Base-by-base conservation (phyloP, 1,284 basidiomycete species). In the Trichosporon sp. region DNA sequence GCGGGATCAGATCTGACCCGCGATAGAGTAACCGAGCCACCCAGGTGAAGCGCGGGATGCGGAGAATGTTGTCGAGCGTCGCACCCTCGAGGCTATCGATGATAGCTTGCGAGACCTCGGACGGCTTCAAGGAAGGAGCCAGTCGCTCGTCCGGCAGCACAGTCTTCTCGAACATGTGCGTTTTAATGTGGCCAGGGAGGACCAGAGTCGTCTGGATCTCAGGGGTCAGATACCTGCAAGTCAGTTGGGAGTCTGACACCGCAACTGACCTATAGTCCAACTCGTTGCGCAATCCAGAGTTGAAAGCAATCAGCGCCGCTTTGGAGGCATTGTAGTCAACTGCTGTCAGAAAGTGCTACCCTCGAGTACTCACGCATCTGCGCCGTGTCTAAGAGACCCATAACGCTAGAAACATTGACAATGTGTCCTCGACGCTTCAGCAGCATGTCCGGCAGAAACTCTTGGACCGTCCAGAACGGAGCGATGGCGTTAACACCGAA, bases 371-470 rank as follows among this genome's bases (percentile, higher is more conserved):
- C 80, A 94, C 93, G 88, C 89, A 94, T 90, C 81, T 91, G 91
- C 26, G 91, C 91, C 67, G 89, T 87, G 8, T 91, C 92, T 16
- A 89, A 86, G 72, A 92, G 84, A 1, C 92, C 91, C 83, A 93
- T 86, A 4, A 93, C 88, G 16, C 94, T 96, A 6, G 92, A 87
- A 63, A 96, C 80, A n/a, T 91, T 92, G 70, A 96, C 92, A 74
- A 99, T 89, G 80, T 99, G 96, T 0, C 96, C 96, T 0, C 84
- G 83, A 61, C 91, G 91, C 38, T 85, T 85, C 76, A 88, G 88
- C 65, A 98, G 87, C 90, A 99, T 92, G 48, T 87, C 87, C 1
- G 96, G 96, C n/a, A 99, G 87, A 87, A 98, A 97, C 1, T 92
- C 91, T 79, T 96, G 94, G 59, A 96, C 83, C 2, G 90, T 91